Conservation (phyloP, 169 alveolate species). For the Blepharisma undulans region DNA sequence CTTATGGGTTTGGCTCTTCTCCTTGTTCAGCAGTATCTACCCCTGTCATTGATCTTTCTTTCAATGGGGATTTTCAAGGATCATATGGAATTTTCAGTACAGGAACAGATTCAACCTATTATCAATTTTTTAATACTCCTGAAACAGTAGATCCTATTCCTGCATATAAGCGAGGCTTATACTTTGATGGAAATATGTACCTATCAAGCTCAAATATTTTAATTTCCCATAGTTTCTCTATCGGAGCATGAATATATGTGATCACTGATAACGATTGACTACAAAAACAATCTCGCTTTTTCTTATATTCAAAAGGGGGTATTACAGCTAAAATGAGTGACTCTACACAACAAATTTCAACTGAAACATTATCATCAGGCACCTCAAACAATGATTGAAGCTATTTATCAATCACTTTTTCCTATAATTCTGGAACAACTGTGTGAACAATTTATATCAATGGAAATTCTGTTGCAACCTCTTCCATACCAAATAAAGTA, state of each 20-base stretch:
- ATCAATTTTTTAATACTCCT: neutral
- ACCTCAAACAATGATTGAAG: neutral
- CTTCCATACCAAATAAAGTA: neutral
- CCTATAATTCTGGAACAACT: neutral
- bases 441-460: neutral
- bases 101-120: neutral
- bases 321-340: too few species aligned
- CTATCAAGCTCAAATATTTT: neutral
- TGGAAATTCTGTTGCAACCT: neutral
- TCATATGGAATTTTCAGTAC: neutral
- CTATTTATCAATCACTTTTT: neutral
- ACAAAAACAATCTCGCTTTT: too few species aligned
- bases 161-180: neutral
- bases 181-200: neutral
- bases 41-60: neutral
- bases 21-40: neutral
- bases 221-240: neutral
- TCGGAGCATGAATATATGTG: neutral
- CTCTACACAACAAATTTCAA: too few species aligned
- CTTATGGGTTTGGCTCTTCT: neutral
- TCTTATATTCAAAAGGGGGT: too few species aligned
- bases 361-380: neutral
- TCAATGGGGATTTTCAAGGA: neutral
- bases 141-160: neutral
- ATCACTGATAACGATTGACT: neutral